Evolutionary conservation across 140 eudicot genomes (phyloP).

Genomic region (Erigeron philadelphicus): DNA sequence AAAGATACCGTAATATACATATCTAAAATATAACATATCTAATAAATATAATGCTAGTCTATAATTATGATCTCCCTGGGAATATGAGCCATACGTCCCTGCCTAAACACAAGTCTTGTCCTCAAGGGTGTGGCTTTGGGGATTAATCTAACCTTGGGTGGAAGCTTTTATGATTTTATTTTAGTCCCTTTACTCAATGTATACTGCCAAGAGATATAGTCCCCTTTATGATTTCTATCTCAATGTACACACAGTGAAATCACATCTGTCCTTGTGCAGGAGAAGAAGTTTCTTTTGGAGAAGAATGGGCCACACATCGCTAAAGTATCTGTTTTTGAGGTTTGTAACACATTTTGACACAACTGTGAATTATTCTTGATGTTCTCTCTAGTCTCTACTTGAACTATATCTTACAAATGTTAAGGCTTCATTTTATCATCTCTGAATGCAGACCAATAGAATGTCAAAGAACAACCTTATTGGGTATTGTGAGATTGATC

Average conservation of each 20-base stretch:
- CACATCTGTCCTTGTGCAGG: slow-evolving; percentile 41
- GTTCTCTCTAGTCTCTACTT: not conserved
- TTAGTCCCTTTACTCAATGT: not conserved
- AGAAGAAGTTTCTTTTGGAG: slow-evolving; percentile 76
- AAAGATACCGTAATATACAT: too few relatives aligned
- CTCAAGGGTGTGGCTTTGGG: too few relatives aligned
- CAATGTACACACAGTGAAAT: not conserved
- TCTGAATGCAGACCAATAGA: slow-evolving; percentile 68
- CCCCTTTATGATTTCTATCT: not conserved
- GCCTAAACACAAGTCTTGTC: too few relatives aligned
- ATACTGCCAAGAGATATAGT: not conserved
- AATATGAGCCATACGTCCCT: too few relatives aligned
- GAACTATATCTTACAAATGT: not conserved
- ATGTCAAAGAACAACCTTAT: slow-evolving; percentile 66
- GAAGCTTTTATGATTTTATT: not conserved
- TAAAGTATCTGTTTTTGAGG: slow-evolving; percentile 80
- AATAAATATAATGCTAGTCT: too few relatives aligned
- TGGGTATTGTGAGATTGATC: slow-evolving; percentile 81
- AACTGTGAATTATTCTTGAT: slow-evolving; percentile 1
- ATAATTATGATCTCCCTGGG: too few relatives aligned
- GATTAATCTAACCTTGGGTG: too few relatives aligned
- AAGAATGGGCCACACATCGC: slow-evolving; percentile 77
- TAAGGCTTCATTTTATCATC: slow-evolving; percentile 2
- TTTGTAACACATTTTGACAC: slow-evolving; percentile 25
- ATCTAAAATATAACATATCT: too few relatives aligned